Base-by-base conservation (phyloP, 2,329 filamentous ascomycete species). In the Ceratocystis cacaofunesta region DNA sequence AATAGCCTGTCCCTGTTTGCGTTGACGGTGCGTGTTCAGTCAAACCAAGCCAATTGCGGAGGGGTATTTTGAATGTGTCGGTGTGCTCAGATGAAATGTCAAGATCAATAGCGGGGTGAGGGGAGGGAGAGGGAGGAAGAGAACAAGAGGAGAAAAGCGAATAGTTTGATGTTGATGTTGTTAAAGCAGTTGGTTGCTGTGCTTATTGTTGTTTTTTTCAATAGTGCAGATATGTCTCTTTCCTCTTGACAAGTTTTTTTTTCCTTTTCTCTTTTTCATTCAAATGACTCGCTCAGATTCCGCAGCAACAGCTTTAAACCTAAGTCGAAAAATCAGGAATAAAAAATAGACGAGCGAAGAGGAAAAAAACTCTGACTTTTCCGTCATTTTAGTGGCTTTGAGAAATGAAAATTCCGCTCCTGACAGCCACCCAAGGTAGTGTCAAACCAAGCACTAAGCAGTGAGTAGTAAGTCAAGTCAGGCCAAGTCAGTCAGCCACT, bases 31-130 rank as follows among this genome's bases (percentile, higher is more conserved):
- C n/a, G 17, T 19, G 55, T 36, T 28, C 22, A 30, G 30, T 58
- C 55, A 41, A 41, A 12, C 28, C 55, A 58, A 58, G 8, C 30
- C 55, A 36, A 58, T 58, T 58, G 55, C 28, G 55, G 30, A 58
- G 55, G 55, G 5, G 55, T 58, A 58, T 36, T n/a, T n/a, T 19
- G 48, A 22, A 22, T 52, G 48, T 58, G 55, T 58, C 25, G 55
- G 55, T 58, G 55, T 58, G 55, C 55, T 36, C 55, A 58, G 55
- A 58, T 58, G 55, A 58, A 36, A 58, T 58, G 25, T 15, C 30
- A 58, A 36, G 30, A 36, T 58, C 55, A 58, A 58, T 58, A 58
- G 28, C 55, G 55, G 55, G 55, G 48, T n/a, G 22, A 25, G 48
- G n/a, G n/a, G 48, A 52, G 48, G 48, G 28, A n/a, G 46, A 19